Evolutionary conservation across 2,329 filamentous ascomycete genomes (phyloP).

Genomic region (Zymoseptoria tritici): DNA sequence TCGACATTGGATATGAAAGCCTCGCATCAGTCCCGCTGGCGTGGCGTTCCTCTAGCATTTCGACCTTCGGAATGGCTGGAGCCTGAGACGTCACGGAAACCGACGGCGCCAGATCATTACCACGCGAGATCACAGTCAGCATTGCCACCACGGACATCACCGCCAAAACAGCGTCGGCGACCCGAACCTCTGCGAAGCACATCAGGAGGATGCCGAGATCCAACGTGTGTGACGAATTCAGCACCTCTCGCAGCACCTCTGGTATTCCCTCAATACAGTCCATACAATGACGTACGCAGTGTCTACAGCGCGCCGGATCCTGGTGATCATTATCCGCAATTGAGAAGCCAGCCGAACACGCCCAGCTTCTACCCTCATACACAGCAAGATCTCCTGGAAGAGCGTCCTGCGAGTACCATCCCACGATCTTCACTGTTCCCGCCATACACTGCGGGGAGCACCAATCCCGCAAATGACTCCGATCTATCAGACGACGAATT

Average conservation of each 20-base stretch:
- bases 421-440: slow-evolving; percentile 18
- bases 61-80: not conserved
- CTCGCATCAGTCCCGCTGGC: not conserved
- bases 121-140: not conserved
- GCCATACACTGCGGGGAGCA: slow-evolving; percentile 7
- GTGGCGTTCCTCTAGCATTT: not conserved
- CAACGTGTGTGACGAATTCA: not conserved
- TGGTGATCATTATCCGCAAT: slow-evolving; percentile 9
- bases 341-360: slow-evolving; percentile 24
- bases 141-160: not conserved
- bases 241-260: not conserved
- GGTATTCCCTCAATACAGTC: slow-evolving; percentile 8
- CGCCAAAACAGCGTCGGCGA: not conserved
- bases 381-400: slow-evolving; percentile 2
- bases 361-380: slow-evolving; percentile 8
- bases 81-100: not conserved
- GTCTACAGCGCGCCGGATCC: slow-evolving; percentile 8
- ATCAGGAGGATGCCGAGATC: not conserved
- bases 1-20: not conserved
- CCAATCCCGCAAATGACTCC: slow-evolving; percentile 12
- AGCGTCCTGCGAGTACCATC: slow-evolving; percentile 6
- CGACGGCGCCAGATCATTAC: not conserved
- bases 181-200: not conserved
- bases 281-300: slow-evolving; percentile 13
- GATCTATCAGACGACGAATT: slow-evolving; percentile 27